A percentile compares a stretch with the other conserved stretches of the same genome.
Conservation (phyloP, 2,329 filamentous ascomycete species). For the Cadophora sp. region DNA sequence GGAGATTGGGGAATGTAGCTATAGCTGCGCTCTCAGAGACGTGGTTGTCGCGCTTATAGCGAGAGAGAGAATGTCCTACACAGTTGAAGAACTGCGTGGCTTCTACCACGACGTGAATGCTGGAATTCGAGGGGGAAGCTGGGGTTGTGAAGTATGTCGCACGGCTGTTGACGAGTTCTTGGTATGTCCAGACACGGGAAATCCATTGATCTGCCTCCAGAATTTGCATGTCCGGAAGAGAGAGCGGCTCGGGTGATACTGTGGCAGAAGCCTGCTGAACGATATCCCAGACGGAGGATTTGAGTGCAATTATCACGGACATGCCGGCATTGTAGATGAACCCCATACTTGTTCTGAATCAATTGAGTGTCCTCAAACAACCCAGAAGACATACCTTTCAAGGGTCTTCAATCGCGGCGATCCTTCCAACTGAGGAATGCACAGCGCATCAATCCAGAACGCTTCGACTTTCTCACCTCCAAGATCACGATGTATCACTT, state of each 20-base stretch:
- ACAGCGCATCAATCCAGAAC: constrained; percentile 35
- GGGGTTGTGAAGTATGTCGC: constrained; percentile 15
- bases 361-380: background rate
- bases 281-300: constrained; percentile 14
- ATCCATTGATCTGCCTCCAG: constrained; percentile 28
- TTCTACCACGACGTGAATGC: background rate
- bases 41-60: constrained; percentile 9
- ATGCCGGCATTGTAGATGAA: constrained; percentile 21
- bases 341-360: constrained; percentile 20
- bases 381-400: constrained; percentile 26
- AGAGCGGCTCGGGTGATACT: background rate
- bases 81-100: constrained; percentile 19
- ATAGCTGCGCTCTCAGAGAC: constrained; percentile 12
- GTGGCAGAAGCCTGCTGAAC: constrained; percentile 14
- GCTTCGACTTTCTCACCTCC: constrained; percentile 21
- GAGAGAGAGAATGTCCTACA: constrained; percentile 6
- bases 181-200: constrained; percentile 33
- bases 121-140: background rate
- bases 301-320: constrained; percentile 14
- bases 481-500: constrained; percentile 2
- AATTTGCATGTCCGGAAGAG: background rate
- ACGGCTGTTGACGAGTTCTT: constrained; percentile 28
- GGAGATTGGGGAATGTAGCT: constrained; percentile 24
- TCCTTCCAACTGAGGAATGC: constrained; percentile 29
- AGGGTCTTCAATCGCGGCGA: constrained; percentile 27